Conservation (phyloP, 1,284 basidiomycete genomes). For the Ceratobasidium sp. region DNA sequence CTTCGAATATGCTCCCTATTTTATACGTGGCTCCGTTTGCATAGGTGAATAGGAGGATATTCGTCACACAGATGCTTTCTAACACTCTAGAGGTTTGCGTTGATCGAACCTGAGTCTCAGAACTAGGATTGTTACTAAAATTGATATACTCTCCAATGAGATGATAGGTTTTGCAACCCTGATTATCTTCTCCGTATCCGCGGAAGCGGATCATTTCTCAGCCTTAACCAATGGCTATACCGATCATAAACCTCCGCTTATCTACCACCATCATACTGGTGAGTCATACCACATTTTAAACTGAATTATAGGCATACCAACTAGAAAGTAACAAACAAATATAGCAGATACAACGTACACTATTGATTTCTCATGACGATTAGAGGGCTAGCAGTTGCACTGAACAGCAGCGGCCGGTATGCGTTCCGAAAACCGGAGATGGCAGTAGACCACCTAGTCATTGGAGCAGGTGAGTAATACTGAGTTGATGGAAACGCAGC, state of each 20-base stretch:
- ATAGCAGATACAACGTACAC: too few relatives aligned
- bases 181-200: not conserved
- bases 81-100: not conserved
- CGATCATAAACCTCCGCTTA: not conserved
- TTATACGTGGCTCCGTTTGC: not conserved
- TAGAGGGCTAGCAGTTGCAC: slow-evolving; percentile 50
- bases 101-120: not conserved
- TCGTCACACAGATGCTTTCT: not conserved
- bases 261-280: slow-evolving; percentile 5
- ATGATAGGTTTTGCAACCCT: not conserved
- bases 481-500: not conserved
- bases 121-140: too few relatives aligned
- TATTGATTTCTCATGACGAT: too few relatives aligned
- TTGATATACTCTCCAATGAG: slow-evolving; percentile 8
- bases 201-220: slow-evolving; percentile 24
- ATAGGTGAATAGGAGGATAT: too few relatives aligned
- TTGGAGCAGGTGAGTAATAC: slow-evolving; percentile 80
- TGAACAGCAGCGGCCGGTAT: slow-evolving; percentile 71
- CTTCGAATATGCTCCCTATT: not conserved
- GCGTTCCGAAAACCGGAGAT: slow-evolving; percentile 79
- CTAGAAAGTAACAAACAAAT: too few relatives aligned
- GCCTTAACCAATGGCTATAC: not conserved
- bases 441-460: slow-evolving; percentile 86
- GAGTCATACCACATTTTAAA: not conserved
- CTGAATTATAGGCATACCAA: too few relatives aligned